A percentile compares a stretch with the other conserved stretches of the same genome.
Evolutionary conservation across 805 yeast genomes (phyloP).

Genomic region (Candida krabiensis): DNA sequence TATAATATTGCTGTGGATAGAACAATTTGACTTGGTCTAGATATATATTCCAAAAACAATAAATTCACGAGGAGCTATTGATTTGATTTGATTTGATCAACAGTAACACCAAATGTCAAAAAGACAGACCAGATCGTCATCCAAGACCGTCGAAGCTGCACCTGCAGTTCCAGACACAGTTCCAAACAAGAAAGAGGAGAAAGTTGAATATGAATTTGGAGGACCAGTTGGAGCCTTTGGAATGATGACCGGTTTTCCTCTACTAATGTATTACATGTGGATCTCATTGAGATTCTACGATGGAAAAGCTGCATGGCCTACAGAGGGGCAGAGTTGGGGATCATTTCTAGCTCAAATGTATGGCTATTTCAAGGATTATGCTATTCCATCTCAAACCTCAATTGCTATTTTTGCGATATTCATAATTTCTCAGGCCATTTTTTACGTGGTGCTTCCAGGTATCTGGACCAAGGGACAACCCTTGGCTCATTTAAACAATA

Average conservation of each 20-base stretch:
- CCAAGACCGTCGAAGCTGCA: too few relatives aligned
- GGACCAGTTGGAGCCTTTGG: conserved; percentile 87
- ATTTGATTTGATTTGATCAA: too few relatives aligned
- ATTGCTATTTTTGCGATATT: conserved; percentile 74
- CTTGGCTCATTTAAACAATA: conserved; percentile 72
- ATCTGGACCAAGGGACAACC: conserved; percentile 95
- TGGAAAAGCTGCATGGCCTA: conserved; percentile 73
- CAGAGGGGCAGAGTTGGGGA: conserved; percentile 50
- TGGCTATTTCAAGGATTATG: conserved; percentile 48
- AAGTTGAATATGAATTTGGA: conserved; percentile 80
- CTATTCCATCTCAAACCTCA: conserved; percentile 57
- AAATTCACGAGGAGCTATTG: too few relatives aligned
- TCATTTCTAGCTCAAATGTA: conserved; percentile 48
- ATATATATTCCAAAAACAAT: too few relatives aligned
- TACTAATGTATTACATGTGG: conserved; percentile 97
- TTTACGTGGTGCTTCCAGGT: conserved; percentile 88
- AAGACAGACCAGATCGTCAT: too few relatives aligned
- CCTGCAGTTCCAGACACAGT: too few relatives aligned
- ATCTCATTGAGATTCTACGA: conserved; percentile 77
- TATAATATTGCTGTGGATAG: too few relatives aligned
- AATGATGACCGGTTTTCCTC: conserved; percentile 91
- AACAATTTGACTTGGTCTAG: too few relatives aligned
- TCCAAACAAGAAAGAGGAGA: neutral
- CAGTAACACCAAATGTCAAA: too few relatives aligned
- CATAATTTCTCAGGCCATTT: conserved; percentile 63